Evolutionary conservation across 805 yeast genomes (phyloP).

Genomic region (Yarrowia alimentaria): DNA sequence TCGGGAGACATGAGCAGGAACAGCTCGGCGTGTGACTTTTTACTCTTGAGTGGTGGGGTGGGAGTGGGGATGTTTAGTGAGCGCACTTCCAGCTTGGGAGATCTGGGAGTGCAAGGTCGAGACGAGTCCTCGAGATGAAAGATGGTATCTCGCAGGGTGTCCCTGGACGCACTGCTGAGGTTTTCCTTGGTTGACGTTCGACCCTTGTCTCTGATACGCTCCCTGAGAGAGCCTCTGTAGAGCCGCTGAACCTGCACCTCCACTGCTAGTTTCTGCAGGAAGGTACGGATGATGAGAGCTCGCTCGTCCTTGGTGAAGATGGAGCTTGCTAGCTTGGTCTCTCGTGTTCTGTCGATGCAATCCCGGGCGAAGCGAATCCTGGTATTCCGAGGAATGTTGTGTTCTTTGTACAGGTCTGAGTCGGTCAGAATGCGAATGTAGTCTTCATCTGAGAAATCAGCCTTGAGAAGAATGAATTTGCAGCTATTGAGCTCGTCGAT

Average conservation of each 20-base stretch:
- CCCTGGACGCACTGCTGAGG: not conserved
- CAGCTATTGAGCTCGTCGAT: slow-evolving; percentile 37
- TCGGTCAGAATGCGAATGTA: slow-evolving; percentile 48
- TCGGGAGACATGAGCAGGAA: slow-evolving; percentile 24
- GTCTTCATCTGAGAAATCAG: slow-evolving; percentile 46
- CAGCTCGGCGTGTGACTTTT: slow-evolving; percentile 23
- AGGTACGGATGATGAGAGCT: slow-evolving; percentile 47
- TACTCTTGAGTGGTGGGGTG: slow-evolving; percentile 18
- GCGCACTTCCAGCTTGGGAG: slow-evolving; percentile 2
- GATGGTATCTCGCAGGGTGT: slow-evolving; percentile 9
- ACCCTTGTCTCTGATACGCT: slow-evolving; percentile 15
- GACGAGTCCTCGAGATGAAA: slow-evolving; percentile 4
- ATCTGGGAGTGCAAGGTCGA: slow-evolving; percentile 11
- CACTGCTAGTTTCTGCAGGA: slow-evolving; percentile 54
- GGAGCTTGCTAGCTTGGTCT: slow-evolving; percentile 22
- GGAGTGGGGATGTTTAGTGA: slow-evolving; percentile 18
- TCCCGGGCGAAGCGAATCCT: slow-evolving; percentile 46
- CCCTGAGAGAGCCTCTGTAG: slow-evolving; percentile 48
- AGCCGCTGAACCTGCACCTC: slow-evolving; percentile 66
- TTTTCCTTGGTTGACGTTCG: slow-evolving; percentile 19
- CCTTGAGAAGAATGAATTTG: slow-evolving; percentile 44
- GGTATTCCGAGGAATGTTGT: slow-evolving; percentile 44
- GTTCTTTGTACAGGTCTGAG: slow-evolving; percentile 59
- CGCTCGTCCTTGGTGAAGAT: slow-evolving; percentile 43
- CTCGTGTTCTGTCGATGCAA: slow-evolving; percentile 33